Percentiles rank a stretch among this genome's conserved stretches.
These are phyloP conservation scores for Lecanicillium sp. DNA, from an alignment of 2,329 filamentous ascomycete species.

Conservation along the genomic window DNA sequence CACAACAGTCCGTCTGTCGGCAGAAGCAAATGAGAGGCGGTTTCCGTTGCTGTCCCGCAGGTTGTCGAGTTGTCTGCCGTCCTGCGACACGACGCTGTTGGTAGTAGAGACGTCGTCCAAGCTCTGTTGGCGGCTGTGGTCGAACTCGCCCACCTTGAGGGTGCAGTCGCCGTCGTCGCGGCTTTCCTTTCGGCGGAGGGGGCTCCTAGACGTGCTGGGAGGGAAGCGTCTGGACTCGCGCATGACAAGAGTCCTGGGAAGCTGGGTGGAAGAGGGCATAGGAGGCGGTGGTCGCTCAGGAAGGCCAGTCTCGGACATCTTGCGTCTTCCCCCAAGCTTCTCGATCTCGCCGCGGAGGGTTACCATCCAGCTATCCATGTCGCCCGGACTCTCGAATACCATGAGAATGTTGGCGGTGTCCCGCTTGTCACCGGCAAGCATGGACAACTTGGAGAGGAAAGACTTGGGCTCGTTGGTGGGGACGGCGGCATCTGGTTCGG, in stretches of 20 bases:
- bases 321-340: slow-evolving; percentile 59
- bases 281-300: slow-evolving; percentile 34
- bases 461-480: slow-evolving; percentile 49
- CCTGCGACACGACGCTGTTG: slow-evolving; percentile 52
- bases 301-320: slow-evolving; percentile 53
- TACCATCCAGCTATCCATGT: slow-evolving; percentile 72
- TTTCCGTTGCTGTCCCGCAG: slow-evolving; percentile 49
- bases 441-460: slow-evolving; percentile 58
- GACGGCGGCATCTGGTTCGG: slow-evolving; percentile 49
- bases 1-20: slow-evolving; percentile 52
- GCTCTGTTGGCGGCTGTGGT: slow-evolving; percentile 33
- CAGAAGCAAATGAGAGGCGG: slow-evolving; percentile 54
- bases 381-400: slow-evolving; percentile 64
- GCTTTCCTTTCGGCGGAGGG: background rate
- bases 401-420: slow-evolving; percentile 61
- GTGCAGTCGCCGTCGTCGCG: slow-evolving; percentile 22
- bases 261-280: background rate
- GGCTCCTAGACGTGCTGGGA: slow-evolving; percentile 27
- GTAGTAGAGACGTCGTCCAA: slow-evolving; percentile 52
- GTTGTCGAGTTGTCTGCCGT: slow-evolving; percentile 52
- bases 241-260: slow-evolving; percentile 1
- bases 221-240: slow-evolving; percentile 42
- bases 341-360: slow-evolving; percentile 65
- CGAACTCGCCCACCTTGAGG: slow-evolving; percentile 19
- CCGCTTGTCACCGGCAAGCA: slow-evolving; percentile 48